Percentiles rank a stretch among this genome's conserved stretches.
Conservation (phyloP, 179 eudicot genomes). For the Monotropa hypopitys region DNA sequence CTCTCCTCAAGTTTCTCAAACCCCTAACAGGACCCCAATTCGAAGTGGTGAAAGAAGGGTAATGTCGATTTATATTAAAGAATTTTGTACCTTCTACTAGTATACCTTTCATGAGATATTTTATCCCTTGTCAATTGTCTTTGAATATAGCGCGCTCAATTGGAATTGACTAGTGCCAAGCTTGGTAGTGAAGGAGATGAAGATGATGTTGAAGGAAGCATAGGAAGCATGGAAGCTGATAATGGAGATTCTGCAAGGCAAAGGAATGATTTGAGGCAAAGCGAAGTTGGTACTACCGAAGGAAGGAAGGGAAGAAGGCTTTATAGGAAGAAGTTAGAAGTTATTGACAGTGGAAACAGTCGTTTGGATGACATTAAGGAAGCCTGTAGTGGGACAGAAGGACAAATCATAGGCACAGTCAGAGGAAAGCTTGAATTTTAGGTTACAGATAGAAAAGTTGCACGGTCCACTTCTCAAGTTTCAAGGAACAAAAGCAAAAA, state of each 20-base stretch:
- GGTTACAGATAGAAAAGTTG: conserved; percentile 30
- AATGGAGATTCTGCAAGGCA: conserved; percentile 41
- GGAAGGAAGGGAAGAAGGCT: conserved; percentile 37
- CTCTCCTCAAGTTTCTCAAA: conserved; percentile 81
- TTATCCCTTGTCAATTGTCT: conserved; percentile 4
- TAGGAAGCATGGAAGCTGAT: conserved; percentile 71
- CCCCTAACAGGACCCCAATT: conserved; percentile 47
- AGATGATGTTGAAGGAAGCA: conserved; percentile 62
- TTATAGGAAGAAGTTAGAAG: conserved; percentile 37
- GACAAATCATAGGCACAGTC: conserved; percentile 37
- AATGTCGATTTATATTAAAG: conserved; percentile 6
- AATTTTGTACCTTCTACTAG: conserved; percentile 1
- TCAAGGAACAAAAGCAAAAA: conserved; percentile 73
- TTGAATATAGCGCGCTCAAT: conserved; percentile 40
- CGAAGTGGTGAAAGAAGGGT: conserved; percentile 44
- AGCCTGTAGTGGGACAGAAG: conserved; percentile 92
- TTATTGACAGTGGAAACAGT: conserved; percentile 28
- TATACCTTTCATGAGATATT: not conserved
- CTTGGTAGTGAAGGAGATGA: conserved; percentile 51
- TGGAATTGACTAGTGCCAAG: conserved; percentile 47
- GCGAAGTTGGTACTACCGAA: conserved; percentile 19
- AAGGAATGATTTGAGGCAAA: conserved; percentile 24
- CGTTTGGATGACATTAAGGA: conserved; percentile 66
- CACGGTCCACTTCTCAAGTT: conserved; percentile 39
- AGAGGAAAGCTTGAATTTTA: conserved; percentile 38